These are phyloP conservation scores for Lachnellula hyalina DNA, from an alignment of 2,329 filamentous ascomycete genomes.

Conservation along the genomic window DNA sequence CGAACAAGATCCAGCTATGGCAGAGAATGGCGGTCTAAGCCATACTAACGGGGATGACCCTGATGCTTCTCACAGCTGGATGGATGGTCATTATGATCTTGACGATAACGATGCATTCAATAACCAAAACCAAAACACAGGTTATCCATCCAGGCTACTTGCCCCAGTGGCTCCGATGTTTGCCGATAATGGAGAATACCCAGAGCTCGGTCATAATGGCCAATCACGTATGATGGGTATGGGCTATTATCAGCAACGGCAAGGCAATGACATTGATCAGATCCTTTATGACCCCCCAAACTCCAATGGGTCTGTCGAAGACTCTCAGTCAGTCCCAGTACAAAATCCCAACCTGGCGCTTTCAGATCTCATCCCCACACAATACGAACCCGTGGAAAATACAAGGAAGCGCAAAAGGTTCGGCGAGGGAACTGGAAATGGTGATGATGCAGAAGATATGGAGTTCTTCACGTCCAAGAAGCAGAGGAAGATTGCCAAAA, in stretches of 20 bases:
- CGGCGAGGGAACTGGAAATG: conserved; percentile 9
- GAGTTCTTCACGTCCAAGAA: conserved; percentile 26
- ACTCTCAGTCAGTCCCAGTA: conserved; percentile 4
- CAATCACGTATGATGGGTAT: conserved; percentile 28
- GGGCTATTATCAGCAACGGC: conserved; percentile 26
- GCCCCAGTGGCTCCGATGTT: conserved; percentile 17
- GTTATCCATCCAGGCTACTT: conserved; percentile 21
- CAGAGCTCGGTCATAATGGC: conserved; percentile 20
- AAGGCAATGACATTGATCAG: conserved; percentile 24
- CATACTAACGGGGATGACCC: conserved; percentile 4
- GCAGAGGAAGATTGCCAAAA: conserved; percentile 16
- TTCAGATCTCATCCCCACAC: conserved; percentile 22
- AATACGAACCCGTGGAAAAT: conserved; percentile 7
- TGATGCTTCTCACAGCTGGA: conserved; percentile 6
- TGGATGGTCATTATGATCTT: conserved; percentile 20
- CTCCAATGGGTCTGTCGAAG: conserved; percentile 9
- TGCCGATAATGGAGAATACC: conserved; percentile 14
- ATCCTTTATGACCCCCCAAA: conserved; percentile 29
- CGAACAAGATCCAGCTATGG: conserved; percentile 1
- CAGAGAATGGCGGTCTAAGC: conserved; percentile 4
- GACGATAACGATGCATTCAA: conserved; percentile 17
- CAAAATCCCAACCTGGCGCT: conserved; percentile 20
- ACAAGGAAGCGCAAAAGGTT: conserved; percentile 20
- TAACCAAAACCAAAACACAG: conserved; percentile 6
- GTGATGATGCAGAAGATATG: conserved; percentile 18